Evolutionary conservation across 352 stramenopile species (phyloP), one percentile per base, ranked within the genome.

Genomic region (Globisporangium nunn): DNA sequence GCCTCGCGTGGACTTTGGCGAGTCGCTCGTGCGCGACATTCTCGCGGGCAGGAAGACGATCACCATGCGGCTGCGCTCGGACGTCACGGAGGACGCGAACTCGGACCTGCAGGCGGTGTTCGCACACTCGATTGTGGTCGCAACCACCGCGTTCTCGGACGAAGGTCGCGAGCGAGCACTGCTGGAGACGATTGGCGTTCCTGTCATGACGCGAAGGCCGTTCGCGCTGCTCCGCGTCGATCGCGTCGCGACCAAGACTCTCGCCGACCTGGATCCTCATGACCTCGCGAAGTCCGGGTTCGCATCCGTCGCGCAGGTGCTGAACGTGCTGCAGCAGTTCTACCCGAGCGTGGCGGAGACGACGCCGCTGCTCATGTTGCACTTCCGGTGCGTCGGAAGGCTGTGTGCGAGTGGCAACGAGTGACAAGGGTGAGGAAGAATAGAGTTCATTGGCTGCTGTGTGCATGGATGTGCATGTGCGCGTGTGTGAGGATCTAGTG

Each of bases 1-100:
- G 8, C 77, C 78, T 5, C 64, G 75, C 3, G 50, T 91, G 3
- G 71, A 91, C 59, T 91, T 91, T 55, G 64, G 67, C 35, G 29
- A 54, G 5, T 66, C 61, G n/a, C 70, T 91, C 14, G 72, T 82
- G 4, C 48, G 60, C 1, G 67, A 70, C 23, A 79, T 91, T 31
- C 45, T 81, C 1, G 18, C 44, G 4, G 53, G 69, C 54, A 56
- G 54, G 5, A 91, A 91, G 56, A 78, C 63, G 0, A 69, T 88
- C 37, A 91, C 78, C 28, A 89, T 91, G 73, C 81, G 81, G 1
- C 65, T 89, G 4, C 17, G 71, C 7, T 85, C 75, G 0, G 81
- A 88, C 52, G 46, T 72, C 3, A 39, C 66, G 17, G 53, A 64
- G 44, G 78, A 91, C 49, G 14, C 4, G 1, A 84, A 86, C 49